Percentiles rank a stretch among this genome's conserved stretches.
phyloP scores from a whole-genome alignment of 2,329 filamentous ascomycete genomes.

The Fusarium stilboides region DNA sequence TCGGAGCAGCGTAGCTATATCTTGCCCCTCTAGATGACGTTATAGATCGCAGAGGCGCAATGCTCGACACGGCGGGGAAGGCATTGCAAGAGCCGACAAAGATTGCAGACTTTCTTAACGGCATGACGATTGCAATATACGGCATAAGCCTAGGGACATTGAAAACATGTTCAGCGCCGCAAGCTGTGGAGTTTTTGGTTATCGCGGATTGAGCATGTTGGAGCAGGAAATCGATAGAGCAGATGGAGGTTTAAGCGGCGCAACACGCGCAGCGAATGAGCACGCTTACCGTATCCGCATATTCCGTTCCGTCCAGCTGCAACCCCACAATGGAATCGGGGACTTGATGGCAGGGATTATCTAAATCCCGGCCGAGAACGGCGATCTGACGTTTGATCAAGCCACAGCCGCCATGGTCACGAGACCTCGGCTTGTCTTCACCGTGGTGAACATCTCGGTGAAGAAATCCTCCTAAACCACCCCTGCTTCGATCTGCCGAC shows the following conservation, averaged over 20 bases:
- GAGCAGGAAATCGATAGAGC: constrained; percentile 35
- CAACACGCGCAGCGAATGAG: constrained; percentile 37
- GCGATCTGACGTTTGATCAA: constrained; percentile 5
- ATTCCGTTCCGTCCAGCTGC: constrained; percentile 12
- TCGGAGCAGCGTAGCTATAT: constrained; percentile 19
- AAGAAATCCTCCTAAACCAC: constrained; percentile 1
- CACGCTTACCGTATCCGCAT: constrained; percentile 21
- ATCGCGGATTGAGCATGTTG: constrained; percentile 46
- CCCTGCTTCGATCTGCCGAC: constrained; percentile 36
- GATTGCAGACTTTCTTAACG: constrained; percentile 40
- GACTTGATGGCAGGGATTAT: constrained; percentile 30
- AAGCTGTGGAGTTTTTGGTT: constrained; percentile 17
- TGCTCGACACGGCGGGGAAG: constrained; percentile 33
- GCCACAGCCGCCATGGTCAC: constrained; percentile 22
- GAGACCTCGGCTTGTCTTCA: constrained; percentile 9
- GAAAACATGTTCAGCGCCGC: constrained; percentile 40
- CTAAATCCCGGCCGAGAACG: constrained; percentile 31
- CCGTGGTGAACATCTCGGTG: constrained; percentile 29
- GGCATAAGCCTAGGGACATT: constrained; percentile 24
- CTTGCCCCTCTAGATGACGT: constrained; percentile 43
- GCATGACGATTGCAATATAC: constrained; percentile 37
- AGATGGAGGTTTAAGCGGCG: constrained; percentile 15
- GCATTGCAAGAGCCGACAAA: constrained; percentile 43
- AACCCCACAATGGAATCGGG: constrained; percentile 17
- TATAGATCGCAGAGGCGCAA: constrained; percentile 36